A percentile compares a stretch with the other conserved stretches of the same genome.
Conservation (phyloP, 768 basidiomycete genomes). For the Suillus brevipes region DNA sequence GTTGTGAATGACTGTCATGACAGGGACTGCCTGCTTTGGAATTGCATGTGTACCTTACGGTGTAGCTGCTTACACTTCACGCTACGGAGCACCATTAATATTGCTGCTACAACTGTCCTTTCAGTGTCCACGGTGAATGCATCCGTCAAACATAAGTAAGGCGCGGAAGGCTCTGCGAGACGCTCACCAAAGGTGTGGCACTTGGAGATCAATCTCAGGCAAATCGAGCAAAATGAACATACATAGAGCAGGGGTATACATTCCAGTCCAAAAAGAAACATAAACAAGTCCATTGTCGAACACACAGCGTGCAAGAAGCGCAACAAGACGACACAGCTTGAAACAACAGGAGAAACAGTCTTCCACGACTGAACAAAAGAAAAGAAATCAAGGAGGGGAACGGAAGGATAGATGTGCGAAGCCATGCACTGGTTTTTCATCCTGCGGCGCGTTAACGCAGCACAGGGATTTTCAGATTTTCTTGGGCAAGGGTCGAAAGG, state of each 20-base stretch:
- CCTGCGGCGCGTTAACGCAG: slow-evolving; percentile 5
- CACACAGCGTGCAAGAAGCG: neutral
- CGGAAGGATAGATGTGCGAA: slow-evolving; percentile 2
- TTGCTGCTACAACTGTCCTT: too few species aligned
- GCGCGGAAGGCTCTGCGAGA: neutral
- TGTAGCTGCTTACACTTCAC: neutral
- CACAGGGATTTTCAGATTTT: slow-evolving; percentile 1
- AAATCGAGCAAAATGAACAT: neutral
- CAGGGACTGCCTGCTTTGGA: too few species aligned
- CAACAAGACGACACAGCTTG: slow-evolving; percentile 1
- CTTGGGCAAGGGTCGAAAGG: neutral
- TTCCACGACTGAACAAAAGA: slow-evolving; percentile 3
- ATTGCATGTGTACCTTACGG: neutral
- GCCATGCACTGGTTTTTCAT: neutral
- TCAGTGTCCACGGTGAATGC: too few species aligned
- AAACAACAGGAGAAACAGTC: slow-evolving; percentile 3
- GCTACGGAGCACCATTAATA: too few species aligned
- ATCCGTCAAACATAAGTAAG: neutral
- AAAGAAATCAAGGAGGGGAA: neutral
- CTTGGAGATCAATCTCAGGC: neutral
- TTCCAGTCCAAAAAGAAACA: neutral
- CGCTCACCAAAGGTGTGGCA: neutral
- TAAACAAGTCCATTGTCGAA: neutral
- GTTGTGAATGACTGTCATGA: too few species aligned
- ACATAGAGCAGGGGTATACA: neutral